Base-by-base conservation (phyloP, 2,329 filamentous ascomycete genomes). In the Verticillium dahliae region DNA sequence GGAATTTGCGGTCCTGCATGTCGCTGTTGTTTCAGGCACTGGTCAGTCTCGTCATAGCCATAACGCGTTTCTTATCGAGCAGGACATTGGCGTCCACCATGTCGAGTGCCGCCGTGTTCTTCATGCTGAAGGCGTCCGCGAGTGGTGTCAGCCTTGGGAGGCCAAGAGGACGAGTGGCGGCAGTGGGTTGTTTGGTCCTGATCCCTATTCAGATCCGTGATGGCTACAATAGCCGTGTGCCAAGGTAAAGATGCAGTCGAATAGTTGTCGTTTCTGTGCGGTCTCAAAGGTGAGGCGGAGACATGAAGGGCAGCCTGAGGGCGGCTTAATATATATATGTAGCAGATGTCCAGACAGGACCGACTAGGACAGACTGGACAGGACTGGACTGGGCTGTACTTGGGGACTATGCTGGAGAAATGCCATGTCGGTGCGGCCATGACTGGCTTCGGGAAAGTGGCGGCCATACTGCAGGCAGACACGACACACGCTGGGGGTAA, bases 21-120 rank as follows among this genome's bases (percentile, higher is more conserved):
- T 18, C 18, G 45, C 9, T 52, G 45, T 31, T 18, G 45, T 2
- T 52, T 52, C n/a, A 52, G n/a, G 35, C 61, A 63, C 18, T 65
- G 61, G 13, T 65, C 63, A 4, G 57, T 37, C 31, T 66, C 65
- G n/a, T 65, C 62, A 33, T 65, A 66, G 10, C 61, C 59, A 45
- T 66, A 66, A 9, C 62, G 63, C n/a, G 60, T n/a, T n/a, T n/a
- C n/a, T n/a, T n/a, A 11, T 66, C 65, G 39, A 66, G 39, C 50
- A 66, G 63, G 18, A 60, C 59, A 27, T 65, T 62, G 58, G 65
- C 62, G 38, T 66, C 65, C 35, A 64, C 65, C 60, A 66, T 64
- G 50, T 65, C 59, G 45, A 65, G 50, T 45, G n/a, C 45, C 9
- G 45, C 45, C n/a, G 45, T 11, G 45, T 31, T 52, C 18, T 52